phyloP scores from a whole-genome alignment of 2,329 filamentous ascomycete genomes.

The Ophiostoma sp. region DNA sequence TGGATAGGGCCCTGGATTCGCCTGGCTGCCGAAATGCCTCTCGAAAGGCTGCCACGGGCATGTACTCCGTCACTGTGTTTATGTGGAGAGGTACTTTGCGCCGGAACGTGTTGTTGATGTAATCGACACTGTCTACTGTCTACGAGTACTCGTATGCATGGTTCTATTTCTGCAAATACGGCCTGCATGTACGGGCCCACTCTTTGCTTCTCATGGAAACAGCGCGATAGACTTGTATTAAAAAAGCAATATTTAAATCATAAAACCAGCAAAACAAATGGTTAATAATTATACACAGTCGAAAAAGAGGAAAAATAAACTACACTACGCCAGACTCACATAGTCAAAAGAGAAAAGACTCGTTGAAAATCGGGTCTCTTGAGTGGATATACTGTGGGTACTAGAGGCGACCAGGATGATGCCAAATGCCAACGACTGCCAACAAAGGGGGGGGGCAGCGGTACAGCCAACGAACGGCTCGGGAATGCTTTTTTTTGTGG shows the following conservation, averaged over 20 bases:
- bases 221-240: too few species aligned
- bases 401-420: constrained; percentile 6
- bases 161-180: constrained; percentile 1
- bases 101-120: background rate
- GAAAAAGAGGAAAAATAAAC: background rate
- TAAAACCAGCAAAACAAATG: background rate
- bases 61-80: background rate
- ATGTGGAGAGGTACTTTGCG: background rate
- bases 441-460: background rate
- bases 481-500: too few species aligned
- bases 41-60: background rate
- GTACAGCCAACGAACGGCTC: too few species aligned
- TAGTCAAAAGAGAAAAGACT: background rate
- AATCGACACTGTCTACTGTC: background rate
- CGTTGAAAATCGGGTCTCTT: background rate
- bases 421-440: constrained; percentile 12
- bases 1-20: background rate
- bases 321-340: too few species aligned
- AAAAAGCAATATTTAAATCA: too few species aligned
- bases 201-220: background rate
- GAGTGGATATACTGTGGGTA: background rate
- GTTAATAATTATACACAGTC: background rate
- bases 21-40: background rate
- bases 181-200: background rate
- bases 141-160: too few species aligned